These are phyloP conservation scores for Glarea lozoyensis DNA, from an alignment of 495 filamentous ascomycete species.

Conservation along the genomic window DNA sequence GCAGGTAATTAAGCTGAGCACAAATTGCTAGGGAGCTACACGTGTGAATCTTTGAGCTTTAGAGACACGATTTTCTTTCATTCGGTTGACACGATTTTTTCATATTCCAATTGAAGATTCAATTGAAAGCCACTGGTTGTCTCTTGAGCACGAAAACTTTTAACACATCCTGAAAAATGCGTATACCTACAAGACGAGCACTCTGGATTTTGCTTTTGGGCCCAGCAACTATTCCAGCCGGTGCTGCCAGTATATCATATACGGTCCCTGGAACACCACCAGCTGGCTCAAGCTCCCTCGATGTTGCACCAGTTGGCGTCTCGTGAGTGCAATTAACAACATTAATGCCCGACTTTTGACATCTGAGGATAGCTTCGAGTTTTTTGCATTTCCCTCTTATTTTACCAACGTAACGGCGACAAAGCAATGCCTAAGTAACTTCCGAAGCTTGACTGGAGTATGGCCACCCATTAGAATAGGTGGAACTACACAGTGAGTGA, in stretches of 20 bases:
- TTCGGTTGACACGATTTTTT: too few species aligned
- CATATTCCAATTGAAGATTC: too few species aligned
- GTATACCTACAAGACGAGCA: neutral
- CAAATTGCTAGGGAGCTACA: too few species aligned
- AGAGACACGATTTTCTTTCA: too few species aligned
- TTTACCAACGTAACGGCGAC: constrained; percentile 45
- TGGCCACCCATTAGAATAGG: constrained; percentile 53
- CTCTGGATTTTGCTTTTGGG: constrained; percentile 7
- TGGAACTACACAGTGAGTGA: constrained; percentile 42
- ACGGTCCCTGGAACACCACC: constrained; percentile 13
- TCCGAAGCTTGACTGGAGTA: constrained; percentile 41
- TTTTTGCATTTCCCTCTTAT: constrained; percentile 53
- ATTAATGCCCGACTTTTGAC: constrained; percentile 1
- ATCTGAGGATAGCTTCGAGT: constrained; percentile 34
- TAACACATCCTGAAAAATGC: neutral
- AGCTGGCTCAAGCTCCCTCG: constrained; percentile 19
- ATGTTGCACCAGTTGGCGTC: constrained; percentile 42
- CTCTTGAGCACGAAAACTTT: too few species aligned
- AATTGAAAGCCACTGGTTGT: too few species aligned
- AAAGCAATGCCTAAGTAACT: constrained; percentile 43
- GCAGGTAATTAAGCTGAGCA: too few species aligned
- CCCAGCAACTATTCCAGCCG: too few species aligned
- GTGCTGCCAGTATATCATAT: constrained; percentile 8
- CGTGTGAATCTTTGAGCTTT: too few species aligned
- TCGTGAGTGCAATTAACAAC: constrained; percentile 28